Percentiles rank a stretch among this genome's conserved stretches.
phyloP scores from a whole-genome alignment of 2,329 filamentous ascomycete genomes.

The Biscogniauxia marginata region DNA sequence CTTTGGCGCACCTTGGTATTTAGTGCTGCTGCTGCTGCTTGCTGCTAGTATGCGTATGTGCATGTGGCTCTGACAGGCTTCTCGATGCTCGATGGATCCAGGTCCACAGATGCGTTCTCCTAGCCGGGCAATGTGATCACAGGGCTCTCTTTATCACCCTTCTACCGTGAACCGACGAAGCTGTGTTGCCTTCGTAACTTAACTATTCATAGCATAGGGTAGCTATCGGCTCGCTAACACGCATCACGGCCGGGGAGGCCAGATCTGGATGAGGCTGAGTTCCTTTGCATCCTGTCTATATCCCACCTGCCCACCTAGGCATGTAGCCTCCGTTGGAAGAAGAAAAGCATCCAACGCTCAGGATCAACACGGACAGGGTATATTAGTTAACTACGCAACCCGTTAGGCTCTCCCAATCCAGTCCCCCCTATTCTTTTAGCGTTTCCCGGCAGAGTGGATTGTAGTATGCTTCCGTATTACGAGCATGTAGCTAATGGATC shows the following conservation, averaged over 20 bases:
- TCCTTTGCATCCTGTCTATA: not conserved
- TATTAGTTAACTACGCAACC: not conserved
- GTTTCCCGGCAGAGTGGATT: not conserved
- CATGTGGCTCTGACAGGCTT: not conserved
- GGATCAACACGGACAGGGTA: not conserved
- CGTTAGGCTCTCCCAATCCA: too few species aligned
- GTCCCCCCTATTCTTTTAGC: not conserved
- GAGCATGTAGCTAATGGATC: not conserved
- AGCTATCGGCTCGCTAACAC: not conserved
- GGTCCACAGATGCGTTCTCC: not conserved
- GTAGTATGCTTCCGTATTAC: not conserved
- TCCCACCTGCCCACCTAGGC: not conserved
- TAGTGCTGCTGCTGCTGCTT: not conserved
- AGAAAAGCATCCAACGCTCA: not conserved
- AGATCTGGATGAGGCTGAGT: not conserved
- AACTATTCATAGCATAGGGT: not conserved
- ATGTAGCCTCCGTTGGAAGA: not conserved
- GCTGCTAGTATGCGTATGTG: not conserved
- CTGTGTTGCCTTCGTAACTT: not conserved
- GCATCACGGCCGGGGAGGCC: not conserved
- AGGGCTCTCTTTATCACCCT: not conserved
- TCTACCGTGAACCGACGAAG: not conserved
- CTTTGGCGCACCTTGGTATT: not conserved
- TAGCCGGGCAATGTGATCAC: not conserved
- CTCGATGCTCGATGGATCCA: not conserved